Evolutionary conservation across 257 asterid species (phyloP).

Genomic region (Pogostemon cablin): DNA sequence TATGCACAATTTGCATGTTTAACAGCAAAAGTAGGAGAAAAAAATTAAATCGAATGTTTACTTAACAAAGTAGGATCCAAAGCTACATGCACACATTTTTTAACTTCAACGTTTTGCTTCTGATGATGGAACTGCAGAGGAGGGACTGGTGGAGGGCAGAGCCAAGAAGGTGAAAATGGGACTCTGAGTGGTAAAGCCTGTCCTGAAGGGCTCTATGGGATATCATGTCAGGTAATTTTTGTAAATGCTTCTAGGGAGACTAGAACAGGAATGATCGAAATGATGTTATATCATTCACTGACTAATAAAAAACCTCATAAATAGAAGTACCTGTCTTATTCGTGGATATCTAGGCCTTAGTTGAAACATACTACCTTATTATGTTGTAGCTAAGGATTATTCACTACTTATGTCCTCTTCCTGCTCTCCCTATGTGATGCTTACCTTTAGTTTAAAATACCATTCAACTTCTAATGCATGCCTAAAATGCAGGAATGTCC

Average conservation of each 20-base stretch:
- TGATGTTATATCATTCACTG: neutral
- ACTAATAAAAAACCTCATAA: neutral
- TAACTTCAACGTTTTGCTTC: constrained; percentile 21
- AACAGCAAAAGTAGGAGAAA: neutral
- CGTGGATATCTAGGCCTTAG: constrained; percentile 12
- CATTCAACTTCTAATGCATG: constrained; percentile 31
- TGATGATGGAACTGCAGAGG: constrained; percentile 61
- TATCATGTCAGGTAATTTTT: constrained; percentile 73
- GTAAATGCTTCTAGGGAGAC: constrained; percentile 17
- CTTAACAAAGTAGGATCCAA: too few relatives aligned
- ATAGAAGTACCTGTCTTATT: neutral
- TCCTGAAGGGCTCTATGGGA: constrained; percentile 85
- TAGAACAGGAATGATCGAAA: neutral
- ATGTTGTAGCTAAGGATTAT: constrained; percentile 12
- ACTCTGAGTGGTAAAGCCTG: constrained; percentile 83
- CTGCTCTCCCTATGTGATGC: constrained; percentile 9
- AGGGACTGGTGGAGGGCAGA: constrained; percentile 76
- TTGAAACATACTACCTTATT: constrained; percentile 8
- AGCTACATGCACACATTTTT: neutral
- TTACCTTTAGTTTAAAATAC: neutral
- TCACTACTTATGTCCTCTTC: constrained; percentile 22
- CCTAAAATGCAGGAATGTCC: constrained; percentile 80
- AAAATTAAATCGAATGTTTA: neutral
- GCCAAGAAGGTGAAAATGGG: constrained; percentile 75
- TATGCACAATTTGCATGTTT: neutral